Base-by-base conservation (phyloP, 2,329 filamentous ascomycete species). In the Neofusicoccum parvum region DNA sequence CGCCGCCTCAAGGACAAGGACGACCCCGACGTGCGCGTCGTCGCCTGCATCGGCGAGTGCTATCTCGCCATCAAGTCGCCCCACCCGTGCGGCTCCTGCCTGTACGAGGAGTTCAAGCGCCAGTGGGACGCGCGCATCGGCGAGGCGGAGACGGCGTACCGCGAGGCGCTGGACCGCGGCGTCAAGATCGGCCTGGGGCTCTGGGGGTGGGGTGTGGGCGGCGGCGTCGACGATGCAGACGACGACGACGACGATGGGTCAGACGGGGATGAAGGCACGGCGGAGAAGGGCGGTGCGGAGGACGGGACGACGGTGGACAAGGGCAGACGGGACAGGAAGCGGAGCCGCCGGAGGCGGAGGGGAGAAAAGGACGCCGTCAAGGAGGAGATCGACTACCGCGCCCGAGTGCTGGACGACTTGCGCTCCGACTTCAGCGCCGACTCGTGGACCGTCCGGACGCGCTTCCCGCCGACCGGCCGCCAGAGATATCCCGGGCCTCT, bases 21-120 rank as follows among this genome's bases (percentile, higher is more conserved):
- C 58, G 17, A 68, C 14, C 37, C 37, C 6, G 10, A 15, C 58
- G 32, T 51, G 4, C 43, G 39, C 9, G 67, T 65, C 62, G 69
- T 72, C 9, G 72, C 72, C 5, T 79, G 77, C 64, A 67, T 63
- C 7, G 70, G 72, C 0, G 66, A 70, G 5, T 65, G 71, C 2
- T 72, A 70, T 39, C 64, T 79, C 15, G 69, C 53, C 14, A 58
- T 76, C 34, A 36, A 64, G 9, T 63, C 70, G 1, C 37, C 58
- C 2, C 37, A 62, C 1, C 58, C 65, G 1, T 77, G 75, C 53
- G 70, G 68, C 2, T 62, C 69, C 4, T 76, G 75, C 34, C 68
- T 72, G 48, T 27, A 54, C 49, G 37, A 36, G 5, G 36, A 54
- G 37, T 64, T 46, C 36, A 64, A 70, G 6, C n/a, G 27, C 9